Base-by-base conservation (phyloP, 768 basidiomycete species). In the Daedalea quercina region DNA sequence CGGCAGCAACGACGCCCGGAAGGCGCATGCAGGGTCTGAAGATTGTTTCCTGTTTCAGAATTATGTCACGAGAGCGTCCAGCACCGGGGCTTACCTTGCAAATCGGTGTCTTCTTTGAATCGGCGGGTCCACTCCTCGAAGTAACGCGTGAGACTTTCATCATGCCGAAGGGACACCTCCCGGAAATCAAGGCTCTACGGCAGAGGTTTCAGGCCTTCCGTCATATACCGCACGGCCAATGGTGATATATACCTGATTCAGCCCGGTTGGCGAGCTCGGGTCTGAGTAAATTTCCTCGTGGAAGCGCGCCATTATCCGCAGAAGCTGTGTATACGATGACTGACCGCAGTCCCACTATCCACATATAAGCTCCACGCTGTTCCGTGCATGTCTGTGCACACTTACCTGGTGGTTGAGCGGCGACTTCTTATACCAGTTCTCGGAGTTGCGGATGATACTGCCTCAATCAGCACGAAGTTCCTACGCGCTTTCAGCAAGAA, bases 201-300 rank as follows among this genome's bases (percentile, higher is more conserved):
- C 51, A 45, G 42, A 22, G 15, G 31, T 26, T n/a, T n/a, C 46
- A 45, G 20, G 3, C 9, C 9, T n/a, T n/a, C 15, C 11, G 31
- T 23, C 15, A n/a, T n/a, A 45, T 33, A 35, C 24, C 19, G 11
- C 28, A 6, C 28, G 6, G 28, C 11, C 11, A 31, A 4, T 11
- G 28, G 34, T 12, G 22, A 25, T 0, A 9, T 64, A 20, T 57
- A 82, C 87, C 73, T 80, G 85, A 64, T 89, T 88, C 45, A 88
- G 62, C 1, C 88, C 86, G 24, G 78, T 80, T 2, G 83, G 82
- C 0, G 83, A 73, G 47, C 74, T 74, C 7, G 82, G 80, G 63
- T 87, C 84, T 19, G 83, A 87, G 63, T 85, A 88, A 19, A 91
- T 81, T 48, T 82, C 81, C 45, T 88, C 86, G 54, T 89, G 87